phyloP scores from a whole-genome alignment of 352 stramenopile genomes.

The Pythium monospermum region DNA sequence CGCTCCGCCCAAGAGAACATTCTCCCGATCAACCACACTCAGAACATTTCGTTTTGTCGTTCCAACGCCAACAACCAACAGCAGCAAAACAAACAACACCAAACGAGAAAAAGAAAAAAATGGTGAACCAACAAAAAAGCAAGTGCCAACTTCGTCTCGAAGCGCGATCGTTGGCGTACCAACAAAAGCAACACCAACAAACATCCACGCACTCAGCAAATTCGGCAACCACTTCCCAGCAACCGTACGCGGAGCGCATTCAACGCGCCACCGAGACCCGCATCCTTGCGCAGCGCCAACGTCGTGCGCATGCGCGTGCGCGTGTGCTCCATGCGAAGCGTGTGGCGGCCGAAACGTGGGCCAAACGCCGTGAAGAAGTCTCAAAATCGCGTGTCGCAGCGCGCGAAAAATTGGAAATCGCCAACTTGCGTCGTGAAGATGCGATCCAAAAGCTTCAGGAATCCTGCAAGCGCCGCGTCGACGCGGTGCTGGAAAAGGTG shows the following conservation, averaged over 20 bases:
- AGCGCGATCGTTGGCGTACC: constrained; percentile 36
- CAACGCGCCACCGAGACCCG: constrained; percentile 47
- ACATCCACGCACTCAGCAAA: constrained; percentile 14
- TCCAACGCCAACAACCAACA: not conserved
- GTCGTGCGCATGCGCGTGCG: constrained; percentile 33
- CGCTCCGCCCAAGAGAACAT: too few relatives aligned
- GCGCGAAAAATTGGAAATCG: constrained; percentile 42
- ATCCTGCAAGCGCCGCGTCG: constrained; percentile 37
- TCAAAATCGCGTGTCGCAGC: constrained; percentile 28
- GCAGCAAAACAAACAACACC: too few relatives aligned
- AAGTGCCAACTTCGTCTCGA: constrained; percentile 70
- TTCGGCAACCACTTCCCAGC: not conserved
- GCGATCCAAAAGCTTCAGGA: constrained; percentile 38
- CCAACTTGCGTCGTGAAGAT: constrained; percentile 37
- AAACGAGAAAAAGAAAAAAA: constrained; percentile 8
- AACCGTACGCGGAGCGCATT: constrained; percentile 33
- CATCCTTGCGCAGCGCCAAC: constrained; percentile 32
- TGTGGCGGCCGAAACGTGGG: constrained; percentile 44
- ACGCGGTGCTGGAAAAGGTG: constrained; percentile 48
- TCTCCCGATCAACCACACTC: too few relatives aligned
- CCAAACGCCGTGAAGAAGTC: constrained; percentile 40
- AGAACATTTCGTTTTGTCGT: not conserved
- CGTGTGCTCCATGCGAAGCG: constrained; percentile 54
- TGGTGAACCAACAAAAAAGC: constrained; percentile 62
- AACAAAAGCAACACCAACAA: constrained; percentile 15